phyloP scores from a whole-genome alignment of 768 basidiomycete genomes.

The Hypholoma fasciculare region DNA sequence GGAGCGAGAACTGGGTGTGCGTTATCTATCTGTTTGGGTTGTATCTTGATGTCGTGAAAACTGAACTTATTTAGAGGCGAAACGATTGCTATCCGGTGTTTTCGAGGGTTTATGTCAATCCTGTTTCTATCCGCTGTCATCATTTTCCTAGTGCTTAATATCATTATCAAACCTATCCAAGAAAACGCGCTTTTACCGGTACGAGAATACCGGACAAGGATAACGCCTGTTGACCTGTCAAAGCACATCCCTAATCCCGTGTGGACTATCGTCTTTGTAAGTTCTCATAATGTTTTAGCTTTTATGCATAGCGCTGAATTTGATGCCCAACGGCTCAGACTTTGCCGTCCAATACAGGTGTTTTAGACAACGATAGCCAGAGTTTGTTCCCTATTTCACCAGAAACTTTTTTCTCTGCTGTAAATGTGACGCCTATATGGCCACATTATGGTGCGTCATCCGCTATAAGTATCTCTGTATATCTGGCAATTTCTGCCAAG shows the following conservation, averaged over 20 bases:
- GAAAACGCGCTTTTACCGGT: neutral
- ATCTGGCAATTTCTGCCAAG: no score
- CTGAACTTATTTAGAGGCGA: neutral
- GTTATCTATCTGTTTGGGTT: no score
- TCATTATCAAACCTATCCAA: neutral
- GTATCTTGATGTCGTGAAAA: no score
- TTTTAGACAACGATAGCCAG: neutral
- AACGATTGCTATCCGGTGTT: neutral
- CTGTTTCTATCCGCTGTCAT: neutral
- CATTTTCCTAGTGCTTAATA: neutral
- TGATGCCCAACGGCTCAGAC: no score
- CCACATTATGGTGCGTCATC: neutral
- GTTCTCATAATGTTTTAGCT: neutral
- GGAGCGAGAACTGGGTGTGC: no score
- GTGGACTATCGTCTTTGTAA: slow-evolving; percentile 1
- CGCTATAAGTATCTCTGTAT: no score
- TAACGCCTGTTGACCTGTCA: neutral
- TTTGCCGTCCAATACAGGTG: no score
- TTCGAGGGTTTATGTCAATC: neutral
- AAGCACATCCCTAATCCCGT: neutral
- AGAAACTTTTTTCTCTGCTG: neutral
- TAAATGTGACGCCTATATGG: neutral
- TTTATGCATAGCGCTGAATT: neutral
- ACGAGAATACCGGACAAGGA: neutral
- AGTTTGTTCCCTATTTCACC: neutral